Conservation (phyloP, 129 eudicot species). For the Helianthus tuberosus region DNA sequence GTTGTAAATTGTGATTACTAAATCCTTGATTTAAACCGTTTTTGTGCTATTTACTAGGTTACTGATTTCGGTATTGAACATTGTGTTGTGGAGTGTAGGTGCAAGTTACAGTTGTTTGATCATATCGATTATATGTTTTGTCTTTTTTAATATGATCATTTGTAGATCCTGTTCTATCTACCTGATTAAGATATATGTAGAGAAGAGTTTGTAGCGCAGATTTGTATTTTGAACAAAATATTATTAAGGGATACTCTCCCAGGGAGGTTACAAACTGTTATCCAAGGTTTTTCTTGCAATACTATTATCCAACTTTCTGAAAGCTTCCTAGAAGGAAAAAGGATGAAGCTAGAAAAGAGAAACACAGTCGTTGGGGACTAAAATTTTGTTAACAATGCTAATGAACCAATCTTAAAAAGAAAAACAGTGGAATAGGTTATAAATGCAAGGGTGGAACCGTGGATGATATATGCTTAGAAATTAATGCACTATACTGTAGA, state of each 20-base stretch:
- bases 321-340: background rate
- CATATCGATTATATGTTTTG: background rate
- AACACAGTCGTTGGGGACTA: background rate
- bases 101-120: background rate
- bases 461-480: background rate
- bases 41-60: conserved; percentile 4
- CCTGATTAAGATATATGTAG: too few species aligned
- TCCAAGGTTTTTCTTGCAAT: conserved; percentile 2
- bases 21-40: background rate
- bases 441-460: background rate
- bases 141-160: background rate
- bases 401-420: background rate
- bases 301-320: background rate
- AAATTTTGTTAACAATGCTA: background rate
- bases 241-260: too few species aligned
- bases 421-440: conserved; percentile 9
- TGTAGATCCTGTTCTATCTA: background rate
- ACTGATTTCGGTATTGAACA: background rate
- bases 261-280: background rate
- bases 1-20: background rate
- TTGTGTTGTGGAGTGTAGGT: background rate
- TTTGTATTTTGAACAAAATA: conserved; percentile 2
- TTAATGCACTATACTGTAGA: too few species aligned
- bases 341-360: background rate
- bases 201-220: background rate